Percentiles rank a stretch among this genome's conserved stretches.
Conservation (phyloP, 441 rosid species). For the Mallotus repandus region DNA sequence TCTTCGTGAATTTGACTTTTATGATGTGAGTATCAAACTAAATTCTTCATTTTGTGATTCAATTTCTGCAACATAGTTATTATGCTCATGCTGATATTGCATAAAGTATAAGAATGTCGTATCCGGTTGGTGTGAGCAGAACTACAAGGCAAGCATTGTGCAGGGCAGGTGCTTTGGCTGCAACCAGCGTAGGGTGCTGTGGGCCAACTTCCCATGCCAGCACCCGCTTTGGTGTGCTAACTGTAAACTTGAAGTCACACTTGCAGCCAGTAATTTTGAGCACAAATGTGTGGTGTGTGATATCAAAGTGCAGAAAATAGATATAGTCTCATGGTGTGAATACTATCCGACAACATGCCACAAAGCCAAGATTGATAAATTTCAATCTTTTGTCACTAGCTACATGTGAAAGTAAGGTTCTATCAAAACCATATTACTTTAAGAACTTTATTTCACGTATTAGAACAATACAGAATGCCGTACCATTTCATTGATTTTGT, state of each 20-base stretch:
- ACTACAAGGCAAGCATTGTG: slow-evolving; percentile 42
- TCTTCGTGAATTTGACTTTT: slow-evolving; percentile 77
- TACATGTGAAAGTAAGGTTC: slow-evolving; percentile 25
- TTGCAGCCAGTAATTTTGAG: slow-evolving; percentile 31
- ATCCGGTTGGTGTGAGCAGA: slow-evolving; percentile 39
- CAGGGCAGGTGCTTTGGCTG: slow-evolving; percentile 67
- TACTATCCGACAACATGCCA: slow-evolving; percentile 14
- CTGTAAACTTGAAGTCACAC: slow-evolving; percentile 44
- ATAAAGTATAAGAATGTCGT: neutral
- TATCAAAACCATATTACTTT: neutral
- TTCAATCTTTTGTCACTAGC: slow-evolving; percentile 23
- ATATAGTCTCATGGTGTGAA: slow-evolving; percentile 27
- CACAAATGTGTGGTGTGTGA: slow-evolving; percentile 87
- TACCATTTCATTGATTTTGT: neutral
- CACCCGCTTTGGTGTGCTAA: slow-evolving; percentile 73
- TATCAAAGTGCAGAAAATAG: slow-evolving; percentile 43
- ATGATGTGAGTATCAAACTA: slow-evolving; percentile 43
- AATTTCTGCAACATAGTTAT: neutral
- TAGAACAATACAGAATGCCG: neutral
- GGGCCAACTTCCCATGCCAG: slow-evolving; percentile 73
- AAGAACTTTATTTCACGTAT: neutral
- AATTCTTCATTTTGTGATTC: neutral
- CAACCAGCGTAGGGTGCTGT: slow-evolving; percentile 42
- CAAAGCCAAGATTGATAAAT: slow-evolving; percentile 13
- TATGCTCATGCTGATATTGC: neutral